Evolutionary conservation across 2,329 filamentous ascomycete genomes (phyloP).

Genomic region (Colletotrichum tropicicola): DNA sequence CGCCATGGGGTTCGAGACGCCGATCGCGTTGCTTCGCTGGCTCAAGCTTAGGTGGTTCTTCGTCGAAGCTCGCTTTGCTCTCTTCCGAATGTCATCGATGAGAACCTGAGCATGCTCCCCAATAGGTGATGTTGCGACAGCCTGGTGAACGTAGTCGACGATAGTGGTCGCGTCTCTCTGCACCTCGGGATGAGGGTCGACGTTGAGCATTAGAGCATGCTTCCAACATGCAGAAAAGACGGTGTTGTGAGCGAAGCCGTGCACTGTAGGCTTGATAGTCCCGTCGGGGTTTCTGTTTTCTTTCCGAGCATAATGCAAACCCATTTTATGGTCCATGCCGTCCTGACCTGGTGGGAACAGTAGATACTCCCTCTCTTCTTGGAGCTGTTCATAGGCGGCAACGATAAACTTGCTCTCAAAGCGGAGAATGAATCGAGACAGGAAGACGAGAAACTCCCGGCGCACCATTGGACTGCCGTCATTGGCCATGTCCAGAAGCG

Average conservation of each 20-base stretch:
- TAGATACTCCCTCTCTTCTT: constrained; percentile 81
- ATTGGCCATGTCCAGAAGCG: constrained; percentile 88
- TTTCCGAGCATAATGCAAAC: constrained; percentile 67
- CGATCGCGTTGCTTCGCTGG: constrained; percentile 53
- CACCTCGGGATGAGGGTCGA: constrained; percentile 94
- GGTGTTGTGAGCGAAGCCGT: constrained; percentile 81
- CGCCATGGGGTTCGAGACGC: constrained; percentile 42
- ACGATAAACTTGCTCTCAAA: constrained; percentile 95
- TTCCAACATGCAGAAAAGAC: constrained; percentile 96
- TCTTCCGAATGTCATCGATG: constrained; percentile 76
- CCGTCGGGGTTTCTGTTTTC: constrained; percentile 66
- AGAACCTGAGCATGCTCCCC: constrained; percentile 74
- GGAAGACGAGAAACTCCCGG: constrained; percentile 91
- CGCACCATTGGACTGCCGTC: constrained; percentile 95
- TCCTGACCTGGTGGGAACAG: constrained; percentile 64
- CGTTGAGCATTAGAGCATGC: constrained; percentile 86
- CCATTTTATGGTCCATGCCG: constrained; percentile 67
- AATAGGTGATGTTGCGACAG: constrained; percentile 80
- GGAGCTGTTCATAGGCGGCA: constrained; percentile 87
- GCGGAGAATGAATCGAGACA: constrained; percentile 88
- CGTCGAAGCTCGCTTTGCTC: constrained; percentile 56
- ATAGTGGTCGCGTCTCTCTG: constrained; percentile 86
- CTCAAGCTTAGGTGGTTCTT: constrained; percentile 50
- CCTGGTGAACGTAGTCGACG: constrained; percentile 84
- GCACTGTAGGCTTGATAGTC: constrained; percentile 62